Evolutionary conservation across 225 moss, liverwort and hornwort genomes (phyloP), one percentile per base, ranked within the genome.

Genomic region (Sphagnum contortum): DNA sequence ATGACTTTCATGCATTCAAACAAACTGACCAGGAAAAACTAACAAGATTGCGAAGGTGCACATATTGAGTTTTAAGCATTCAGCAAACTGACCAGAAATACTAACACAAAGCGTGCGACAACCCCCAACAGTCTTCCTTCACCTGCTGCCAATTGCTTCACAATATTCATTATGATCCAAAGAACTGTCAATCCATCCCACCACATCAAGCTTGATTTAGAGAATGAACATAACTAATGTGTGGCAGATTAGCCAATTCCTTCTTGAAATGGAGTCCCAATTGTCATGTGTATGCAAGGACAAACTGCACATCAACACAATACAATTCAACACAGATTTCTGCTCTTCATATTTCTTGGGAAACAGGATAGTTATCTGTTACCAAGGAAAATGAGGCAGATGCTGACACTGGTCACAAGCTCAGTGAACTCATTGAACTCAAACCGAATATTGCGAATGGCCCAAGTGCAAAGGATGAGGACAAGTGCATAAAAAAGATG

Each of bases 361-460:
- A 29, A 29, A 29, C 29, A 29, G 29, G 29, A 29, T 29, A 29
- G 29, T 29, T 29, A 29, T 29, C 29, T 29, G 9, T 47, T 69
- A 80, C 79, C 79, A 50, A 80, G 54, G 66, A 72, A 80, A 9
- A 80, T 6, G 11, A 69, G 44, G 66, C 79, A 72, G 47, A 69
- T 68, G 55, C 47, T 9, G 13, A 75, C 69, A 12, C 74, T 71
- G 4, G 72, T 72, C 46, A 80, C 29, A 10, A 80, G 79, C 69
- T 80, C 79, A 49, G 65, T 69, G 54, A 71, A 80, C 69, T 80
- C 79, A 49, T 80, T 80, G 72, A 80, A 80, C 69, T 80, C 79
- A 64, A 80, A 80, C 50, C 79, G 64, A 9, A 80, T 80, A 47
- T 80, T 80, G 44, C 75, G 75, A 8, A 80, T 56, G 65, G 72